Conservation (phyloP, 2,329 filamentous ascomycete species). For the Penicillium sp. region DNA sequence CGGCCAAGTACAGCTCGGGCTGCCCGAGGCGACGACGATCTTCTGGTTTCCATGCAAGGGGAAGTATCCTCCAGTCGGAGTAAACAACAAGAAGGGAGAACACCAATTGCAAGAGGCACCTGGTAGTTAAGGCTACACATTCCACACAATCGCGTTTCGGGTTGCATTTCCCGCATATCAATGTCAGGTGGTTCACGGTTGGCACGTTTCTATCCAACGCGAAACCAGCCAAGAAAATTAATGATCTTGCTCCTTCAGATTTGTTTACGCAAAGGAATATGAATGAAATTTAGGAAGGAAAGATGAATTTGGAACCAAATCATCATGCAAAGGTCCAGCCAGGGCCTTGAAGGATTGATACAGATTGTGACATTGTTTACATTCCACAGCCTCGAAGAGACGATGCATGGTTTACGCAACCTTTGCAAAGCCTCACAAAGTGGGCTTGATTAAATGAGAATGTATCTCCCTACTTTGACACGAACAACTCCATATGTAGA, state of each 20-base stretch:
- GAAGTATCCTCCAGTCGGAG: neutral
- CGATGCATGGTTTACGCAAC: neutral
- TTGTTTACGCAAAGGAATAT: neutral
- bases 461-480: conserved; percentile 46
- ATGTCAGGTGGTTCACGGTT: neutral
- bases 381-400: conserved; percentile 3
- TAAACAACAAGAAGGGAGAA: neutral
- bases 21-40: neutral
- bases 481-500: conserved; percentile 34
- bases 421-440: neutral
- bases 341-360: neutral
- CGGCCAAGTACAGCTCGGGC: neutral
- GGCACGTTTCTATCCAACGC: neutral
- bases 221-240: neutral
- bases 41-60: conserved; percentile 6
- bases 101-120: neutral
- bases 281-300: neutral
- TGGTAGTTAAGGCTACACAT: conserved; percentile 5
- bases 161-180: neutral
- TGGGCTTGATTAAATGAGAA: neutral
- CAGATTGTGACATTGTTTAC: neutral
- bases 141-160: conserved; percentile 2
- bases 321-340: neutral
- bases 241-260: neutral
- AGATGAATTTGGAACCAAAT: neutral